phyloP scores from a whole-genome alignment of 495 filamentous ascomycete species.

The Elasticomyces elasticus region DNA sequence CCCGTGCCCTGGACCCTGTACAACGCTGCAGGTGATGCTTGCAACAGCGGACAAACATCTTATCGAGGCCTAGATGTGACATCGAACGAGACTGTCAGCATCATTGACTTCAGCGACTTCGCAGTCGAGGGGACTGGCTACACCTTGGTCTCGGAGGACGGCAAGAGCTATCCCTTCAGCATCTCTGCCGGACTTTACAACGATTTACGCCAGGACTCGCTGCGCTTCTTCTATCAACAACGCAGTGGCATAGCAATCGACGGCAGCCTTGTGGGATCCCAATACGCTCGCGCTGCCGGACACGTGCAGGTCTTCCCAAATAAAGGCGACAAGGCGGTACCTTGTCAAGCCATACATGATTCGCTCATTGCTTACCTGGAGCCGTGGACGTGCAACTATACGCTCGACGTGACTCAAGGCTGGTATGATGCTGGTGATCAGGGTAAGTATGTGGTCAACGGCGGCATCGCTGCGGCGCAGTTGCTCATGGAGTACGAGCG shows the following conservation, averaged over 20 bases:
- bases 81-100: constrained; percentile 8
- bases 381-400: constrained; percentile 21
- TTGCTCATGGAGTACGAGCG: constrained; percentile 18
- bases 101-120: constrained; percentile 9
- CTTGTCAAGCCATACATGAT: constrained; percentile 10
- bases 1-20: neutral
- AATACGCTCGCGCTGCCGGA: constrained; percentile 15
- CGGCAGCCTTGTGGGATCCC: constrained; percentile 6
- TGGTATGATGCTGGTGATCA: constrained; percentile 22
- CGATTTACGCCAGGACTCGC: constrained; percentile 4
- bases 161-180: constrained; percentile 7
- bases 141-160: neutral
- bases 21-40: constrained; percentile 5
- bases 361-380: constrained; percentile 15
- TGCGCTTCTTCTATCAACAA: constrained; percentile 15
- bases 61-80: constrained; percentile 2
- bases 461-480: constrained; percentile 16
- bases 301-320: constrained; percentile 11
- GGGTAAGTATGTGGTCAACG: constrained; percentile 22
- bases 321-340: constrained; percentile 8
- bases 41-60: neutral
- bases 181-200: constrained; percentile 9
- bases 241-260: constrained; percentile 13
- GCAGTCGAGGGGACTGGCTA: neutral
- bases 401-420: constrained; percentile 17